Base-by-base conservation (phyloP, 2,329 filamentous ascomycete genomes). In the Seiridium unicorne region DNA sequence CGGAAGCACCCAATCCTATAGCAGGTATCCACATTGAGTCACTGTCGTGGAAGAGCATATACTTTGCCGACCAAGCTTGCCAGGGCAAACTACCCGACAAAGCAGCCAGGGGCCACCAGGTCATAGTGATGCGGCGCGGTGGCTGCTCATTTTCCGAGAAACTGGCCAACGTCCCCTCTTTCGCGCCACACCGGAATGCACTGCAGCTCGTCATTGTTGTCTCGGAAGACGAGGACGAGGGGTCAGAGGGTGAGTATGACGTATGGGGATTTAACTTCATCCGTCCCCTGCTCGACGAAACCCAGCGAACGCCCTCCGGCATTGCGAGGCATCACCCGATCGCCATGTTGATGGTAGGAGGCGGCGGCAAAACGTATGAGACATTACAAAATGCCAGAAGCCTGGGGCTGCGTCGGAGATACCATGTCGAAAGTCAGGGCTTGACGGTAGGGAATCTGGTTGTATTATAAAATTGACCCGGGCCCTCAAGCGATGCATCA, bases 111-210 rank as follows among this genome's bases (percentile, higher is more conserved):
- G 74, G 79, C 51, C 81, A 96, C 75, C 89, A 97, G 56, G 80
- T 98, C 61, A 87, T 99, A 61, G 84, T 97, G 55, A 81, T 98
- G 67, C 87, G 85, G 35, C 87, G 95, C 5, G 94, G 95, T 44
- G 87, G 86, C 1, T 99, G 95, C 77, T 89, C 84, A 32, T 98
- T 98, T 74, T 89, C 85, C 42, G 78, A 89, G 35, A 99, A 99
- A 73, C 77, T 98, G 1, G 81, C 84, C 56, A 93, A 92, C 65
- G 93, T 98, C n/a, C 93, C 94, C 0, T 84, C 86, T 8, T 94
- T 89, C 71, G 81, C 87, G 1, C 88, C 90, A 0, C 79, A 81
- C 0, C 72, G 79, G 0, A 72, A 74, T 3, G 81, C 87, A 1
- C 78, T 98, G 18, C 91, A 96, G 72, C 83, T 98, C 3, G 92